Base-by-base conservation (phyloP, 768 basidiomycete species). In the Mycena epipterygia region DNA sequence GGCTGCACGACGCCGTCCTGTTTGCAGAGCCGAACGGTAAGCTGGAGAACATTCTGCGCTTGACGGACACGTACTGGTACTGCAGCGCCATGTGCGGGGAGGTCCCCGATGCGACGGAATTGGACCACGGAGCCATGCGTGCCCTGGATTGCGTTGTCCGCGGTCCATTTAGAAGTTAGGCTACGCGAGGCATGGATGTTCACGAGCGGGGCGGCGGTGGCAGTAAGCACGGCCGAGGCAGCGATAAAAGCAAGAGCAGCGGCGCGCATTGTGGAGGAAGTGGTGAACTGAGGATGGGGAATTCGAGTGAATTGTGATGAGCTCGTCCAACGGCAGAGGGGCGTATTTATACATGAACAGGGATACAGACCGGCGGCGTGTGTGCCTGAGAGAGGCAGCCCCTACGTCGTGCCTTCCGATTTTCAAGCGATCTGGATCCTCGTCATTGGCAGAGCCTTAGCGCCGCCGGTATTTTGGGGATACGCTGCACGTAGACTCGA, bases 361-460 rank as follows among this genome's bases (percentile, higher is more conserved):
- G n/a, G 4, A 32, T 2, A 1, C 5, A n/a, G 42, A 19, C 42
- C 42, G 30, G 25, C 27, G 25, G 57, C 39, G 25, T 39, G 29
- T 2, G 27, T 55, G 66, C 48, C 58, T 67, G n/a, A n/a, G n/a
- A n/a, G n/a, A n/a, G 51, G 51, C 9, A n/a, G 49, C 11, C 21
- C 29, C 49, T 13, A 32, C 27, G 48, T 49, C 48, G 32, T 1
- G 33, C 39, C 25, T 25, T 66, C 67, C 59, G 59, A 62, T 68
- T 68, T 61, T 48, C 67, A 56, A 62, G 59, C 67, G 67, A 68
- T 68, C 42, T 62, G 59, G 60, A 68, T 68, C 59, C 59, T 62
- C 67, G 29, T 57, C 56, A 41, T 29, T 39, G 56, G n/a, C n/a
- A n/a, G n/a, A n/a, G 17, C 39, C 27, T 41, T 67, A 67, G 58